These are phyloP conservation scores for Skeletonema grethae DNA, from an alignment of 108 stramenopile genomes.

Conservation along the genomic window DNA sequence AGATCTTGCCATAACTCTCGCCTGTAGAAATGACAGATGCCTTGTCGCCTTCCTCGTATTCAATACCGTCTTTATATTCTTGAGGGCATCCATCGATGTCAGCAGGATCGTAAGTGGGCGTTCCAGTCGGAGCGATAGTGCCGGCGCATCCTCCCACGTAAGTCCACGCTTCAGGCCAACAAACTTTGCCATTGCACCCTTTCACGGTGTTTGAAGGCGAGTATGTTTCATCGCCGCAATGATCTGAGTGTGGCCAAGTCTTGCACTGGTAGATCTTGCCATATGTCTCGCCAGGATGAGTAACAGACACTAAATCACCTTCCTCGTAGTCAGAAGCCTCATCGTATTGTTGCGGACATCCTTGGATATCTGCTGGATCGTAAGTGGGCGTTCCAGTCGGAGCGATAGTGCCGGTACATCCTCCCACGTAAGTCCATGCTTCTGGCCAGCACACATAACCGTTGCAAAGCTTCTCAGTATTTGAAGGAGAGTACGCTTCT, in stretches of 20 bases:
- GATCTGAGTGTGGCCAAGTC: too few relatives aligned
- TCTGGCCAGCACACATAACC: background rate
- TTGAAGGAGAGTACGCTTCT: background rate
- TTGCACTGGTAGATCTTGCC: too few relatives aligned
- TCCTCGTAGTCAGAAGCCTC: too few relatives aligned
- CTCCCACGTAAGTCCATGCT: too few relatives aligned
- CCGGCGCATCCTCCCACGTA: too few relatives aligned
- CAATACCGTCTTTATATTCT: background rate
- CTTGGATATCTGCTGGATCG: background rate
- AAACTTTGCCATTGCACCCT: background rate
- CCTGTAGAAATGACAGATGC: background rate
- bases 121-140: too few relatives aligned
- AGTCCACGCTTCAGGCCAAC: too few relatives aligned
- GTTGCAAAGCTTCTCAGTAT: background rate
- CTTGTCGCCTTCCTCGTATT: constrained; percentile 3
- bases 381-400: background rate
- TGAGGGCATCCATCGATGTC: background rate
- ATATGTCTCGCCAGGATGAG: background rate
- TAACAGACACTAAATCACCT: constrained; percentile 8
- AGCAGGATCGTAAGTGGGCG: background rate
- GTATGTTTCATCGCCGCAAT: too few relatives aligned
- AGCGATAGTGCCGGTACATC: too few relatives aligned
- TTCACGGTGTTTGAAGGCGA: background rate
- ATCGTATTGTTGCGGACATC: background rate
- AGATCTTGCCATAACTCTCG: too few relatives aligned